A percentile compares a stretch with the other conserved stretches of the same genome.
Conservation (phyloP, 495 filamentous ascomycete species). For the Niebla homalea region DNA sequence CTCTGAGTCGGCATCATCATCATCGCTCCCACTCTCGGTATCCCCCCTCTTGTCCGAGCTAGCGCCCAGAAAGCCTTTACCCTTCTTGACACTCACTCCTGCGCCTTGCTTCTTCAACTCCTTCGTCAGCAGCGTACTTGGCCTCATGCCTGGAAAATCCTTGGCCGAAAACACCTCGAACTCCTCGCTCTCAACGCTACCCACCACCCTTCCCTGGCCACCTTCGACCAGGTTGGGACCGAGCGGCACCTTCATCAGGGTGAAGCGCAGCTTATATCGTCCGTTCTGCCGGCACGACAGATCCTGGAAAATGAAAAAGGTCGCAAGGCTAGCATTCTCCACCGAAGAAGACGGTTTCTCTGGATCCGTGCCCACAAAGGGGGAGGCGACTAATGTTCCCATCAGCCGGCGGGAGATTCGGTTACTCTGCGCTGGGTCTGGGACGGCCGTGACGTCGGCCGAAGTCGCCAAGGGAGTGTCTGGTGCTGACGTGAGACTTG, state of each 20-base stretch:
- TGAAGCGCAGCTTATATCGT: constrained; percentile 67
- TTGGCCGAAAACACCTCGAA: constrained; percentile 93
- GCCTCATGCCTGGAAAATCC: constrained; percentile 88
- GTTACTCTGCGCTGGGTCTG: constrained; percentile 30
- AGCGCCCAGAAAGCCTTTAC: constrained; percentile 4
- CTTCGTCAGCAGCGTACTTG: constrained; percentile 17
- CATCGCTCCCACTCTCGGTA: neutral
- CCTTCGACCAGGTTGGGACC: constrained; percentile 23
- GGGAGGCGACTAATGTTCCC: constrained; percentile 63
- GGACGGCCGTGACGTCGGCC: constrained; percentile 19
- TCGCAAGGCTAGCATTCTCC: constrained; percentile 45
- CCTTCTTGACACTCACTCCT: constrained; percentile 18
- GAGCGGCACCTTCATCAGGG: constrained; percentile 63
- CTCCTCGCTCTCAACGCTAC: constrained; percentile 14
- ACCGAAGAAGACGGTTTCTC: constrained; percentile 9
- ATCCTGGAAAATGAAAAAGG: constrained; percentile 93
- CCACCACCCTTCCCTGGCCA: constrained; percentile 8
- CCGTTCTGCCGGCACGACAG: constrained; percentile 84
- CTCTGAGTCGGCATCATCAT: neutral
- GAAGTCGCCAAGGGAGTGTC: constrained; percentile 20
- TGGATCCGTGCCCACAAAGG: constrained; percentile 47
- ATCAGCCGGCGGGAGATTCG: constrained; percentile 49
- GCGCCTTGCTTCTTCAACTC: constrained; percentile 18
- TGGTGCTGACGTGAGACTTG: constrained; percentile 22
- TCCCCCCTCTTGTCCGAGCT: neutral